Conservation (phyloP, 345 rosid species). For the Syzygium aromaticum region DNA sequence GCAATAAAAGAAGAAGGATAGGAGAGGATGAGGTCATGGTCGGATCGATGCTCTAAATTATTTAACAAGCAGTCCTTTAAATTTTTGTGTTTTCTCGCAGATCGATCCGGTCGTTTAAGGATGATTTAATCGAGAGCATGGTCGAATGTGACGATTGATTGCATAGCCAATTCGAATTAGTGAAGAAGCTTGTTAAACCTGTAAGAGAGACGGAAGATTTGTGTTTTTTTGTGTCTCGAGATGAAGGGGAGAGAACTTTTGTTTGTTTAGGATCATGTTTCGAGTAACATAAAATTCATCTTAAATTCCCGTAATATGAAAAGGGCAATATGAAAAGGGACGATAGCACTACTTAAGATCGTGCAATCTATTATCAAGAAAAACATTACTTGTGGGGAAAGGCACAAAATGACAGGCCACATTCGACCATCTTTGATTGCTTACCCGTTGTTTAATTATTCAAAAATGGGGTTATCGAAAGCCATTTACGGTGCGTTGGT, state of each 20-base stretch:
- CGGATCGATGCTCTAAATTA: not conserved
- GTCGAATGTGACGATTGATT: not conserved
- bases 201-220: fast-evolving
- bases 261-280: not conserved
- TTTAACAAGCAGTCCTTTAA: not conserved
- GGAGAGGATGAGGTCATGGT: not conserved
- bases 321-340: not conserved
- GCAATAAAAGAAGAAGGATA: not conserved
- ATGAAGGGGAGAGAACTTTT: not conserved
- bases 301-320: not conserved
- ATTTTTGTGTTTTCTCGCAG: not conserved
- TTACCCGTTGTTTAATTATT: too few species aligned
- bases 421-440: not conserved
- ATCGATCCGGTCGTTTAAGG: not conserved
- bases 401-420: fast-evolving
- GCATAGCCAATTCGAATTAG: not conserved
- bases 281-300: not conserved
- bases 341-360: not conserved
- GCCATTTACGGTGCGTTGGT: too few species aligned
- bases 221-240: not conserved
- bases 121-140: not conserved
- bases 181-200: fast-evolving
- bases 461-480: too few species aligned
- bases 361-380: not conserved
- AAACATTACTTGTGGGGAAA: not conserved